Evolutionary conservation across 495 filamentous ascomycete genomes (phyloP), one percentile per base, ranked within the genome.

Genomic region (Usnea hakonensis): DNA sequence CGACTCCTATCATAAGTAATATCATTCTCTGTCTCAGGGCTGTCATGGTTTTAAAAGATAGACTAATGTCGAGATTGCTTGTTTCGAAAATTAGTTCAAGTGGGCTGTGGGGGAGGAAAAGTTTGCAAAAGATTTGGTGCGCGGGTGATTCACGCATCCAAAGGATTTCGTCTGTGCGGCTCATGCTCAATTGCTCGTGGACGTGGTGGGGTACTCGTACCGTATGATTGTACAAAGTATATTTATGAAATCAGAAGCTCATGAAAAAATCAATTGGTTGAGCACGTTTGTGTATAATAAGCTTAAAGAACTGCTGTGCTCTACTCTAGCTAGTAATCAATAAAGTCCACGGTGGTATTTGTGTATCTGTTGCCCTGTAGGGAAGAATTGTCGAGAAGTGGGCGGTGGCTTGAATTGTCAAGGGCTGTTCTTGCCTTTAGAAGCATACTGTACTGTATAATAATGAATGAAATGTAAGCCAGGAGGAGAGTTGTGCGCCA

Each of bases 131-230:
- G 23, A n/a, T 62, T 26, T 30, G 26, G 38, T 33, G 23, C 28
- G 38, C 30, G 35, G 60, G 48, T 38, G 60, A 52, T 17, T 53
- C 38, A 55, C 19, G 59, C 32, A 52, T 52, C 50, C 21, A 52
- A 44, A 17, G 19, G 46, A 14, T 38, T 55, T 56, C 23, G 60
- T 57, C 60, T 56, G 50, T 62, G 60, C 60, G 60, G 60, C 60
- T 62, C 60, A 56, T 52, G 26, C 23, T 41, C 16, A n/a, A n/a
- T n/a, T n/a, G n/a, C n/a, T n/a, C n/a, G n/a, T n/a, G n/a, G n/a
- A n/a, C n/a, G n/a, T 3, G 43, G 55, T 38, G 37, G 58, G 52
- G 58, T 36, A 37, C n/a, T n/a, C n/a, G n/a, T n/a, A n/a, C n/a
- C n/a, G n/a, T n/a, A n/a, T n/a, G n/a, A n/a, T n/a, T n/a, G n/a